Evolutionary conservation across 257 asterid species (phyloP), one percentile per base, ranked within the genome.

Genomic region (Fraxinus excelsior): DNA sequence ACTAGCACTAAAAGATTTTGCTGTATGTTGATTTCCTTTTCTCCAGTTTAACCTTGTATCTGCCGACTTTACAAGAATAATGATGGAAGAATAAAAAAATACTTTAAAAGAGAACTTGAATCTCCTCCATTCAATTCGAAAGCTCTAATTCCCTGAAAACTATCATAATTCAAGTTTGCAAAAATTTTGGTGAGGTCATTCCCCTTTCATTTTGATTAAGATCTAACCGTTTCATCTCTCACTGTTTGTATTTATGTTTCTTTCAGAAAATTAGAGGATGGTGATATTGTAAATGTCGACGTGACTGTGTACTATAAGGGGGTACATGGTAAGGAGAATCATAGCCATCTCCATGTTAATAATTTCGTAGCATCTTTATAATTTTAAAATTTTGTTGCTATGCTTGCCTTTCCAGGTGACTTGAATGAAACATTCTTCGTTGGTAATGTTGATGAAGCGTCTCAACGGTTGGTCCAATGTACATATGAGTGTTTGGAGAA

Each of bases 401-500:
- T 76, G 53, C 42, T 62, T 76, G 81, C 74, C 75, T 71, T 46
- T 89, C 87, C 87, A 95, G 99, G 91, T 82, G 99, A 95, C 90
- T 87, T 95, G 82, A 93, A 91, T 74, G 99, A 96, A 78, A 93
- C 99, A 38, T 96, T 85, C 82, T 96, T 96, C 67, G 99, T 96
- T 73, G 99, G 99, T 70, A 91, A 90, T 78, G 97, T 96, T 73
- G 98, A 91, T 82, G 98, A 96, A 84, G 86, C 85, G 82, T 96
- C 99, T 76, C 83, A 76, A 76, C 88, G 86, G 79, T 86, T 96
- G 79, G 96, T 96, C 73, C 97, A 91, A 72, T 90, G 97, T 81
- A 91, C 99, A 51, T 93, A 96, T 46, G 99, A 95, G 81, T 95
- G 97, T 83, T 84, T 96, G 88, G 98, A 93, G 80, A 96, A 93